Base-by-base conservation (phyloP, 2,329 filamentous ascomycete species). In the Scedosporium boydii region DNA sequence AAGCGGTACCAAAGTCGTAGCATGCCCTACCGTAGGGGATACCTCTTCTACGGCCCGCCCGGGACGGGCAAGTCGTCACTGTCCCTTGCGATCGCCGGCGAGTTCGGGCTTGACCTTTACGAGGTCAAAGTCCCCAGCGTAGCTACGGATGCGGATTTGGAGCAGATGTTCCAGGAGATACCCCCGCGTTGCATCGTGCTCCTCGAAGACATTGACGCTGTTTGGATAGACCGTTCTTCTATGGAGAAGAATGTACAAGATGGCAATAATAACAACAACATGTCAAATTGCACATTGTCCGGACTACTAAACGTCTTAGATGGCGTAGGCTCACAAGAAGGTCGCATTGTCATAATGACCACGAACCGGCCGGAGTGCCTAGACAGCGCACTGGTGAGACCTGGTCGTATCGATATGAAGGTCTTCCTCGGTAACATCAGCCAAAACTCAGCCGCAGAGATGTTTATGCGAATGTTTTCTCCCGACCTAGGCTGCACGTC, bases 1-100 rank as follows among this genome's bases (percentile, higher is more conserved):
- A 80, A 86, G n/a, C 96, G 91, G 90, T 96, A 96, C 70, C 81
- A 87, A 0, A 88, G 90, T 67, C 83, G 91, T 5, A 91, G 91
- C 0, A 93, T 96, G 34, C 91, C 92, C 0, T 96, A 96, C 71
- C 84, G 91, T 14, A 82, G 91, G 4, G 92, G 92, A 0, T 96
- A 95, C 69, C 82, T 96, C 0, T 84, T 96, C n/a, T 80, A 93
- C 66, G 91, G 91, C 0, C 90, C 90, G 0, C 90, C 90, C 0
- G 90, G 90, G 0, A 93, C 89, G 0, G 90, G 90, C 12, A 95
- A 93, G 73, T 89, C 85, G 51, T 89, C 86, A 56, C 78, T 91
- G 1, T 87, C 84, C 65, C 80, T 91, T 53, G 88, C 88, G 0
- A 78, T 90, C 59, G 87, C 88, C 0, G 88, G 88, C 6, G 82